Evolutionary conservation across 768 basidiomycete genomes (phyloP).

Genomic region (Tylopilus rubrobrunneus): DNA sequence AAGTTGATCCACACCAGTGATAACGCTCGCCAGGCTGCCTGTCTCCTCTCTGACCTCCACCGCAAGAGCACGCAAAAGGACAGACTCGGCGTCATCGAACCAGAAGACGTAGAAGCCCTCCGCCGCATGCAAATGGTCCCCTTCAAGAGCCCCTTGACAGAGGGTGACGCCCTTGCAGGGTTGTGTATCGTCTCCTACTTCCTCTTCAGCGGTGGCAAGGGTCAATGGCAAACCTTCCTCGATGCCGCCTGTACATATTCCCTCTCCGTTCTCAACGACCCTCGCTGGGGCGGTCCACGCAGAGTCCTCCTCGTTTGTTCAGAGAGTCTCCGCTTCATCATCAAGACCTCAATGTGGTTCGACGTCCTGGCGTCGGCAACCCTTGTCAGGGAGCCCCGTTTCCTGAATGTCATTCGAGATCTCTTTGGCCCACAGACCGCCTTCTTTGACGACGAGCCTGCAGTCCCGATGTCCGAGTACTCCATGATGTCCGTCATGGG

Average conservation of each 20-base stretch:
- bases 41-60: conserved; percentile 62
- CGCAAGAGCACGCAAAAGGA: conserved; percentile 29
- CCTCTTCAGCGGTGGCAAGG: conserved; percentile 74
- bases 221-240: conserved; percentile 68
- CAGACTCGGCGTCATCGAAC: conserved; percentile 13
- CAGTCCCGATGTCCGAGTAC: conserved; percentile 38
- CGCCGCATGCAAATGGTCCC: conserved; percentile 22
- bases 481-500: conserved; percentile 87
- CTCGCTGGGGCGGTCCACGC: conserved; percentile 36
- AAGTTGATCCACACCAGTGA: conserved; percentile 43
- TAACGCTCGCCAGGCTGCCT: conserved; percentile 55
- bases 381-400: conserved; percentile 53
- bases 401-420: conserved; percentile 50
- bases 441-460: conserved; percentile 33
- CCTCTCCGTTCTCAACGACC: conserved; percentile 40
- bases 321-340: conserved; percentile 62
- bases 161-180: conserved; percentile 77
- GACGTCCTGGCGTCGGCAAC: conserved; percentile 79
- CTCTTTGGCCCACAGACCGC: conserved; percentile 41
- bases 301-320: conserved; percentile 43
- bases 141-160: conserved; percentile 30
- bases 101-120: conserved; percentile 24
- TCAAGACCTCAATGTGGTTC: conserved; percentile 86
- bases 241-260: conserved; percentile 57
- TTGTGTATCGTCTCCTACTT: conserved; percentile 72